These are phyloP conservation scores for Incumbomyces delicatus DNA, from an alignment of 2,329 filamentous ascomycete genomes.

Conservation along the genomic window DNA sequence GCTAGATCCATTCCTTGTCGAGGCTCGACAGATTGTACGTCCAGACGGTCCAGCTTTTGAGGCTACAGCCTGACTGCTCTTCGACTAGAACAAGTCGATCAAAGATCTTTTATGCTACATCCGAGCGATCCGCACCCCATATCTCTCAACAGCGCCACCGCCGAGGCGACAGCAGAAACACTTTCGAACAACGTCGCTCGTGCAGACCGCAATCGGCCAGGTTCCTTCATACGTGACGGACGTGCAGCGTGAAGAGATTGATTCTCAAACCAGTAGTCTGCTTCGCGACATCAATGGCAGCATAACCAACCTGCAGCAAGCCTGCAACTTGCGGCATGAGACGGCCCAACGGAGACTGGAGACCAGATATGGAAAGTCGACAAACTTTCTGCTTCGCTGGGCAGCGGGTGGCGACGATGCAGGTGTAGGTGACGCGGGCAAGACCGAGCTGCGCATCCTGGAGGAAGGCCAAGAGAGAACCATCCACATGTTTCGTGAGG, in stretches of 20 bases:
- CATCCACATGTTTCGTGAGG: slow-evolving; percentile 63
- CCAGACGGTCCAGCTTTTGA: background rate
- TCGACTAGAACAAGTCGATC: slow-evolving; percentile 68
- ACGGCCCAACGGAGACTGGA: slow-evolving; percentile 61
- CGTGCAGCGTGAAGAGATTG: slow-evolving; percentile 72
- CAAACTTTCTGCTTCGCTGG: slow-evolving; percentile 55
- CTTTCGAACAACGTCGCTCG: slow-evolving; percentile 28
- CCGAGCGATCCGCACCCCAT: slow-evolving; percentile 73
- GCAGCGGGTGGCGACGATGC: slow-evolving; percentile 41
- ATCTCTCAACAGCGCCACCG: slow-evolving; percentile 65
- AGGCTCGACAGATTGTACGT: slow-evolving; percentile 82
- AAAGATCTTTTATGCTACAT: slow-evolving; percentile 70
- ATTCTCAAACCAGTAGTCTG: slow-evolving; percentile 74
- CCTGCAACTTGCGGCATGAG: slow-evolving; percentile 70
- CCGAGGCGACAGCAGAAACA: slow-evolving; percentile 29
- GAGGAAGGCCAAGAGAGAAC: slow-evolving; percentile 63
- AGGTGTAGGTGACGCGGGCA: slow-evolving; percentile 37
- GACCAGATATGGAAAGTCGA: slow-evolving; percentile 56
- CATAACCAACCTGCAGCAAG: slow-evolving; percentile 69
- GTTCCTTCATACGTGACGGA: slow-evolving; percentile 58
- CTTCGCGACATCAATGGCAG: slow-evolving; percentile 75
- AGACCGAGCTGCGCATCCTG: slow-evolving; percentile 55
- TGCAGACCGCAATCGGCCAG: slow-evolving; percentile 19
- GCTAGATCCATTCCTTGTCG: slow-evolving; percentile 81
- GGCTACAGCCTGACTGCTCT: slow-evolving; percentile 17